Conservation (phyloP, 108 stramenopile genomes). For the Cyclotella choctawhatcheeana region DNA sequence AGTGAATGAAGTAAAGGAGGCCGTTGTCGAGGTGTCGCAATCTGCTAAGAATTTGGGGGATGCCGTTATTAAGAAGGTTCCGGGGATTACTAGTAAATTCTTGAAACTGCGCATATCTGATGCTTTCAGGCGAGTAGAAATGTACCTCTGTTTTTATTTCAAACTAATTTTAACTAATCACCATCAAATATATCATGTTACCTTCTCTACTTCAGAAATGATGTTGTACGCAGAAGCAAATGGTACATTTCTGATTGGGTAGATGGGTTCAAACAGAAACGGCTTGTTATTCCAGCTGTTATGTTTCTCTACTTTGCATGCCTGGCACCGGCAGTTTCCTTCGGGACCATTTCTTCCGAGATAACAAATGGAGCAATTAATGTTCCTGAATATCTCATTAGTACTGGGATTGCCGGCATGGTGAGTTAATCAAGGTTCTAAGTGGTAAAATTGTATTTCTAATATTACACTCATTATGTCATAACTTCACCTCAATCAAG, state of each 20-base stretch:
- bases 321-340: constrained; percentile 92
- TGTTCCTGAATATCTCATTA: constrained; percentile 90
- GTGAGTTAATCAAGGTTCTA: constrained; percentile 32
- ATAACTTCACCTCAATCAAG: constrained; percentile 20
- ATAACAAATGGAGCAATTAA: constrained; percentile 90
- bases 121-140: constrained; percentile 38
- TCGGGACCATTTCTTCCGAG: constrained; percentile 91
- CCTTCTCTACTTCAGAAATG: no score
- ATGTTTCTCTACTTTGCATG: constrained; percentile 97
- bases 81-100: constrained; percentile 37
- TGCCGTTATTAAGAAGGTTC: constrained; percentile 25
- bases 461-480: no score
- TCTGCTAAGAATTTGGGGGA: constrained; percentile 44
- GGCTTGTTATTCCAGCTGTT: constrained; percentile 79
- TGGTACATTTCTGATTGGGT: constrained; percentile 79
- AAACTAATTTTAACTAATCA: background rate
- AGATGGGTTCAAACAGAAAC: constrained; percentile 73
- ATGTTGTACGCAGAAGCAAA: constrained; percentile 53
- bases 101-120: constrained; percentile 23
- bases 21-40: constrained; percentile 40
- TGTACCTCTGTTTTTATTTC: background rate
- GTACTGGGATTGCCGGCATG: constrained; percentile 88
- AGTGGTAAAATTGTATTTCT: no score
- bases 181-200: background rate
- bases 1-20: constrained; percentile 56